Evolutionary conservation across 1,284 basidiomycete genomes (phyloP), one percentile per base, ranked within the genome.

Genomic region (Tilletia setariae): DNA sequence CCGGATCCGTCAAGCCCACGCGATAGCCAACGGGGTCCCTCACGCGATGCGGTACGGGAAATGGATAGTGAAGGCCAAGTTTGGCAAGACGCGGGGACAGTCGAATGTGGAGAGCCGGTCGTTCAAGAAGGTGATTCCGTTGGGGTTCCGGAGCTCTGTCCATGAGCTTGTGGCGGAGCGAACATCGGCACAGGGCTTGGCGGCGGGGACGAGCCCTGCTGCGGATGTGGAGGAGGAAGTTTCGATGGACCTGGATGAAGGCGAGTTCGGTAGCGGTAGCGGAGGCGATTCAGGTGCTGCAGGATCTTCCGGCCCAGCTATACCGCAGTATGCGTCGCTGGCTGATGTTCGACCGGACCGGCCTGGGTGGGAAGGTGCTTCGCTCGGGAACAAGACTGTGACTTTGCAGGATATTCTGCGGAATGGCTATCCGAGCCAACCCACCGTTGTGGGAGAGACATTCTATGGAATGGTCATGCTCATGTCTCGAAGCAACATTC

Each of bases 401-500:
- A 71, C 62, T 32, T 19, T 59, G 23, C 53, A 59, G 32, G 53
- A 59, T 19, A 30, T 59, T 8, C 53, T 59, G 68, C 65, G 53
- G 67, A 68, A 30, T 67, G 68, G 61, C 68, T 74, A 11, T 64
- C 79, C 79, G 0, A 73, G 73, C 19, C 66, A 69, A 53, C 71
- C 74, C 19, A 76, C 73, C 71, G 91, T 94, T 0, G 83, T 90
- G 25, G 86, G 89, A 66, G 87, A 92, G 42, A 85, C 90, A 1
- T 85, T 93, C n/a, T 96, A 97, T 80, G 93, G 92, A 0, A 91
- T 92, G 79, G 87, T 94, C 71, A 90, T 93, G 80, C 87, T 93
- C 8, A 88, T 89, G 1, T 90, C 91, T 2, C 91, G 89, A 83
- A 94, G 91, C 74, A 94, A 91, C 80, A 92, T 96, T 78, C 90